Base-by-base conservation (phyloP, 129 eudicot genomes). In the Kitagawia praeruptora region DNA sequence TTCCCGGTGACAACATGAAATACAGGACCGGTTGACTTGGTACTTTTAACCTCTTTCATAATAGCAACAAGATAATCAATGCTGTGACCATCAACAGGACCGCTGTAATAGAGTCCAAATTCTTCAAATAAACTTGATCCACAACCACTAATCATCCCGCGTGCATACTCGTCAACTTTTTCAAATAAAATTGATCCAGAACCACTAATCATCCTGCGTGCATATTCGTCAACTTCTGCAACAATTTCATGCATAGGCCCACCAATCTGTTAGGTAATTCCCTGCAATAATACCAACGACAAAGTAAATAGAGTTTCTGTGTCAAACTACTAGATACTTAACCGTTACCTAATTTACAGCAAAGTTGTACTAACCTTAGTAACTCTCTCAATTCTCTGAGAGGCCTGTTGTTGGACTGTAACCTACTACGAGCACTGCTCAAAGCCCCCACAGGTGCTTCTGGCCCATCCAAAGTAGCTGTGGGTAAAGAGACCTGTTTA, bases 201-300 rank as follows among this genome's bases (percentile, higher is more conserved):
- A n/a, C n/a, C n/a, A n/a, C n/a, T n/a, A n/a, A n/a, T n/a, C n/a
- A n/a, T n/a, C n/a, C n/a, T n/a, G n/a, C n/a, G n/a, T n/a, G n/a
- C n/a, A n/a, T n/a, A n/a, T n/a, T n/a, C n/a, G n/a, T n/a, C n/a
- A n/a, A n/a, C n/a, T n/a, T n/a, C n/a, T 11, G 97, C 91, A 12
- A 97, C 98, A 53, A 95, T 46, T 84, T 95, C 92, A 61, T 95
- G 96, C 98, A 95, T 92, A 47, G 93, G 92, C 25, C 98, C 98
- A n/a, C 98, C 98, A 39, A 92, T 92, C 77, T 92, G 96, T 86
- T 95, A 89, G 3, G 98, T 90, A 83, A 95, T 94, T 79, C 96
- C 98, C 97, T 91, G 82, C 69, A 82, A 76, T 11, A 72, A 77
- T 63, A 58, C 31, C 77, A 54, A 73, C 61, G 16, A 13, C 19